phyloP scores from a whole-genome alignment of 2,329 filamentous ascomycete species.

The Pyrenophora tritici-repentis region DNA sequence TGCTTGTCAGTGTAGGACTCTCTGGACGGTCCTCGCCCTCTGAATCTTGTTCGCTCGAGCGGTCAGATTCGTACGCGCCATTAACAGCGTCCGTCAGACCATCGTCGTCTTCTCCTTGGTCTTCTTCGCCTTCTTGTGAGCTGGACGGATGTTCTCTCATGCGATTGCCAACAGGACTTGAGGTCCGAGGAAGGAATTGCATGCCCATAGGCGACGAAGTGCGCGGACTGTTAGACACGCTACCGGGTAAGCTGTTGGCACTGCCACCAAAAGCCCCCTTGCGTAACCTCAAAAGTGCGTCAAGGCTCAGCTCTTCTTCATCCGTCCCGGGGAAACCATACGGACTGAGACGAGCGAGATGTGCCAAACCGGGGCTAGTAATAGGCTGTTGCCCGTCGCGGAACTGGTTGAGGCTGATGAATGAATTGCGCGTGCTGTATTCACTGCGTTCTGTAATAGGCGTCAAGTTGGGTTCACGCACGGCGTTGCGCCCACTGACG shows the following conservation, averaged over 20 bases:
- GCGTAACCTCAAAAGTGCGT: conserved; percentile 72
- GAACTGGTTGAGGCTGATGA: conserved; percentile 71
- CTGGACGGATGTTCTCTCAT: conserved; percentile 36
- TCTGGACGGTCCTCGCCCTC: conserved; percentile 29
- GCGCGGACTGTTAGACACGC: conserved; percentile 46
- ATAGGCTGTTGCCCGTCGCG: conserved; percentile 57
- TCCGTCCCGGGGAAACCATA: conserved; percentile 58
- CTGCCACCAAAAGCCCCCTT: conserved; percentile 81
- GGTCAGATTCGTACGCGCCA: conserved; percentile 27
- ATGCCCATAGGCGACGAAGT: conserved; percentile 47
- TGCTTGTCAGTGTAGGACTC: conserved; percentile 40
- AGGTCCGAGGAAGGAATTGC: conserved; percentile 37
- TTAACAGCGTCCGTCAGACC: conserved; percentile 38
- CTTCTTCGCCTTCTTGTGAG: conserved; percentile 23
- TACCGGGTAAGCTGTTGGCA: conserved; percentile 69
- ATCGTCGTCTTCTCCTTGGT: conserved; percentile 29
- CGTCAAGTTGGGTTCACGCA: conserved; percentile 87
- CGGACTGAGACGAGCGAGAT: conserved; percentile 66
- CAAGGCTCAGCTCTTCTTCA: conserved; percentile 73
- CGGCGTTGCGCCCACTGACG: conserved; percentile 66
- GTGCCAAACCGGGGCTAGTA: conserved; percentile 74
- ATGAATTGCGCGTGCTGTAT: conserved; percentile 91
- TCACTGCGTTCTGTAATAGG: conserved; percentile 96
- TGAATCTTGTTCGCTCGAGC: conserved; percentile 17
- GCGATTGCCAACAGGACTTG: conserved; percentile 36